Evolutionary conservation across 78 protist genomes (phyloP).

Genomic region (Monosiga brevicollis): DNA sequence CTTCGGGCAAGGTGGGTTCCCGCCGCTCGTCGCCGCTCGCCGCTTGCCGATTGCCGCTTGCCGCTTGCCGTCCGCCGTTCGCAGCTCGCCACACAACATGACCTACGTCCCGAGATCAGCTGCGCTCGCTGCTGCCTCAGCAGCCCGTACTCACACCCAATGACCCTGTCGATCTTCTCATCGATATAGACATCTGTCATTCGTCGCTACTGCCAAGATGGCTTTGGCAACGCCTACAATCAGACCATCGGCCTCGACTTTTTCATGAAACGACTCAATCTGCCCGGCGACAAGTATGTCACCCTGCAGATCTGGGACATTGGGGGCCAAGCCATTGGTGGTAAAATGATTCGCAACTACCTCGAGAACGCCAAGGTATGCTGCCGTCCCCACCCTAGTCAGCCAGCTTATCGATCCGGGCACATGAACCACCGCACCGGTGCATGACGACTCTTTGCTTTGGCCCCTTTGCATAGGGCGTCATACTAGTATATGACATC

Average conservation of each 20-base stretch:
- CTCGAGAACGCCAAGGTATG: not conserved
- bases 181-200: not conserved
- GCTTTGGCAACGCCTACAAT: not conserved
- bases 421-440: no score
- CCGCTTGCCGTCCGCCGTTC: no score
- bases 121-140: no score
- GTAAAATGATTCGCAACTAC: not conserved
- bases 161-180: no score
- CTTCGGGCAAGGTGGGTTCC: no score
- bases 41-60: no score
- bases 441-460: not conserved
- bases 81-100: no score
- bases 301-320: not conserved
- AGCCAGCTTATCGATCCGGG: no score
- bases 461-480: not conserved
- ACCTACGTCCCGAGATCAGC: no score
- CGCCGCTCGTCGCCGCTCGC: no score
- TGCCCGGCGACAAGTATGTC: not conserved
- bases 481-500: not conserved
- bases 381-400: no score
- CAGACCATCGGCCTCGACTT: not conserved
- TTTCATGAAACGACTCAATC: not conserved
- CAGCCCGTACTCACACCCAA: no score
- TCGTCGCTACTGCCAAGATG: not conserved
- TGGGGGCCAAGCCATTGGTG: not conserved